Conservation (phyloP, 768 basidiomycete genomes). For the Tylopilus rubrobrunneus region DNA sequence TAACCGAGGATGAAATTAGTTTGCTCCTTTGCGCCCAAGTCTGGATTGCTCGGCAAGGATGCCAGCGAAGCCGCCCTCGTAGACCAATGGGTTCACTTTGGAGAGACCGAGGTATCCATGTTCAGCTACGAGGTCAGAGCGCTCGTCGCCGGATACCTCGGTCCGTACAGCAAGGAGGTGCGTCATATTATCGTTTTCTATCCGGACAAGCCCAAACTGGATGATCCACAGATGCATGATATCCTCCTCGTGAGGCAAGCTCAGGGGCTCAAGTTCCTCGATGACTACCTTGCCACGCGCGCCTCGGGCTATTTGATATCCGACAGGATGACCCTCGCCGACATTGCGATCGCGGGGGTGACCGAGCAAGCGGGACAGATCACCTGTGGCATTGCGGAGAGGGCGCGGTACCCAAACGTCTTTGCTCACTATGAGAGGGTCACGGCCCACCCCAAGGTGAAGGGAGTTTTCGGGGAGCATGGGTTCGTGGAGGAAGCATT, state of each 20-base stretch:
- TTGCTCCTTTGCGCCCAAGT: slow-evolving; percentile 23
- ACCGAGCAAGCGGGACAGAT: slow-evolving; percentile 19
- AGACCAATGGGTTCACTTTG: slow-evolving; percentile 31
- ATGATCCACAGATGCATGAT: slow-evolving; percentile 15
- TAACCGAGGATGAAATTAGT: slow-evolving; percentile 11
- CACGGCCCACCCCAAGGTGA: slow-evolving; percentile 14
- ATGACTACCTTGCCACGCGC: slow-evolving; percentile 20
- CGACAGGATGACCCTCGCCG: slow-evolving; percentile 25
- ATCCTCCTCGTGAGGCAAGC: slow-evolving; percentile 15
- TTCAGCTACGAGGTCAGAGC: slow-evolving; percentile 20
- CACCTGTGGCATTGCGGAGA: slow-evolving; percentile 27
- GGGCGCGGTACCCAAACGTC: slow-evolving; percentile 22
- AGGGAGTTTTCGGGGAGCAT: slow-evolving; percentile 14
- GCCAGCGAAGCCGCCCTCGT: slow-evolving; percentile 23
- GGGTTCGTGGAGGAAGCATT: slow-evolving; percentile 18
- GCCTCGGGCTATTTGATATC: slow-evolving; percentile 21
- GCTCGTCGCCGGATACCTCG: slow-evolving; percentile 16
- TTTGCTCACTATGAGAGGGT: slow-evolving; percentile 26
- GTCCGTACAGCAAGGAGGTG: slow-evolving; percentile 24
- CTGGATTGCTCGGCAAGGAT: slow-evolving; percentile 24
- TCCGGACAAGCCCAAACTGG: not conserved
- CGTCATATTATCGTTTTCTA: not conserved
- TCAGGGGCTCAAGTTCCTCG: slow-evolving; percentile 23
- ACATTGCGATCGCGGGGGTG: slow-evolving; percentile 21
- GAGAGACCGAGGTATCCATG: slow-evolving; percentile 23